Conservation (phyloP, 1,284 basidiomycete genomes). For the Sporisorium sorghi region DNA sequence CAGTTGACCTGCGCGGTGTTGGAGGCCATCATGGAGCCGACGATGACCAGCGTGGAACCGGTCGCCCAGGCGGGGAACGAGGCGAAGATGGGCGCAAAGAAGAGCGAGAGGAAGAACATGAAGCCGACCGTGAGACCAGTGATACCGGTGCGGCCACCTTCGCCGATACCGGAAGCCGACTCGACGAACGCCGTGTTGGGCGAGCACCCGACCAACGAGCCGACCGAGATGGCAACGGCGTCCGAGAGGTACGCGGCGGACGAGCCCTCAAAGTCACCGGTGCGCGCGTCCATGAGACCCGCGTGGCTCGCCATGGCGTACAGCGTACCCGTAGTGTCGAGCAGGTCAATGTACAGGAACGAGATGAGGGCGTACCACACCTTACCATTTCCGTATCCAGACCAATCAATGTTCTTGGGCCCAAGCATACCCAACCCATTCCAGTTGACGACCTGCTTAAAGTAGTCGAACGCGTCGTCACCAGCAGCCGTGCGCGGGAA, state of each 20-base stretch:
- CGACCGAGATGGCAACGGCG: conserved; percentile 83
- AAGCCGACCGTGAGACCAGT: conserved; percentile 81
- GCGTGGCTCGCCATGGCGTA: conserved; percentile 93
- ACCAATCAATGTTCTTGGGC: conserved; percentile 74
- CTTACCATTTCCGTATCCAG: conserved; percentile 75
- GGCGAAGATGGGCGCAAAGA: conserved; percentile 90
- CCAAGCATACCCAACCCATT: conserved; percentile 69
- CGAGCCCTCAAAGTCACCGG: conserved; percentile 87
- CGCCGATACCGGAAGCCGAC: conserved; percentile 74
- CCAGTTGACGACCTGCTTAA: conserved; percentile 86
- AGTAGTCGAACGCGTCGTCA: conserved; percentile 82
- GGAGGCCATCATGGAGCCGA: conserved; percentile 88
- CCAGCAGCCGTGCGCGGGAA: conserved; percentile 81
- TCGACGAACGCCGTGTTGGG: conserved; percentile 90
- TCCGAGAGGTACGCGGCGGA: conserved; percentile 79
- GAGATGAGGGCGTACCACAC: conserved; percentile 86
- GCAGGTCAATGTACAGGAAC: conserved; percentile 84
- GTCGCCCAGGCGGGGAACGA: conserved; percentile 89
- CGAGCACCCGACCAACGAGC: conserved; percentile 84
- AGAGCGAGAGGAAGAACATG: conserved; percentile 85
- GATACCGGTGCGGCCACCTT: conserved; percentile 88
- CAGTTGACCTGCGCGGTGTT: conserved; percentile 89
- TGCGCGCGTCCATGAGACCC: conserved; percentile 84
- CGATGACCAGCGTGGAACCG: conserved; percentile 85
- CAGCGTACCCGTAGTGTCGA: conserved; percentile 76